Conservation (phyloP, 2,329 filamentous ascomycete genomes). For the Canariomyces notabilis region DNA sequence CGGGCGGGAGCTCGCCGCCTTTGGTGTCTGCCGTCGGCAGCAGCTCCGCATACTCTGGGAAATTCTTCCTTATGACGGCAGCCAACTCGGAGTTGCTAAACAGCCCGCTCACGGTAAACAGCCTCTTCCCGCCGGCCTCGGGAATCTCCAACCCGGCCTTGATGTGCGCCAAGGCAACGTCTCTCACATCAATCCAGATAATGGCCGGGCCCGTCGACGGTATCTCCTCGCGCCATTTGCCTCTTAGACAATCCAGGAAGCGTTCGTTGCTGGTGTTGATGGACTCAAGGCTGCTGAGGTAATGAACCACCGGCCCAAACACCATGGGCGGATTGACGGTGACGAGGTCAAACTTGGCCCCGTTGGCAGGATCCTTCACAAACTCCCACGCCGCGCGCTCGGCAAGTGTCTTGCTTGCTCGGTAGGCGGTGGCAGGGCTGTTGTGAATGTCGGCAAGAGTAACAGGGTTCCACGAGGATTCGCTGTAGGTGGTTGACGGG, state of each 20-base stretch:
- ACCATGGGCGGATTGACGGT: conserved; percentile 54
- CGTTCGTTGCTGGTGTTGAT: conserved; percentile 52
- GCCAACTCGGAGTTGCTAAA: conserved; percentile 44
- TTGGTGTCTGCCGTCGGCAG: conserved; percentile 42
- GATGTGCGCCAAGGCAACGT: conserved; percentile 50
- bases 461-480: conserved; percentile 50
- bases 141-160: conserved; percentile 43
- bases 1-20: conserved; percentile 39
- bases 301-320: conserved; percentile 47
- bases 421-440: conserved; percentile 43
- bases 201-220: conserved; percentile 37
- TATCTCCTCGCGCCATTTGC: conserved; percentile 43
- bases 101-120: conserved; percentile 45
- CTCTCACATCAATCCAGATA: conserved; percentile 53
- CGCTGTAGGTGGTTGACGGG: conserved; percentile 39
- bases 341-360: conserved; percentile 45
- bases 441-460: conserved; percentile 41
- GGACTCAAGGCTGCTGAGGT: conserved; percentile 39
- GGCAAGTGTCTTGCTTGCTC: conserved; percentile 50
- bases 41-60: conserved; percentile 45
- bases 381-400: conserved; percentile 53
- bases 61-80: conserved; percentile 40
- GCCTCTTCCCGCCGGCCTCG: conserved; percentile 44
- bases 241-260: conserved; percentile 46
- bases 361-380: conserved; percentile 32